A percentile compares a stretch with the other conserved stretches of the same genome.
These are phyloP conservation scores for Talinum fruticosum DNA, from an alignment of 148 eudicot species.

Conservation along the genomic window DNA sequence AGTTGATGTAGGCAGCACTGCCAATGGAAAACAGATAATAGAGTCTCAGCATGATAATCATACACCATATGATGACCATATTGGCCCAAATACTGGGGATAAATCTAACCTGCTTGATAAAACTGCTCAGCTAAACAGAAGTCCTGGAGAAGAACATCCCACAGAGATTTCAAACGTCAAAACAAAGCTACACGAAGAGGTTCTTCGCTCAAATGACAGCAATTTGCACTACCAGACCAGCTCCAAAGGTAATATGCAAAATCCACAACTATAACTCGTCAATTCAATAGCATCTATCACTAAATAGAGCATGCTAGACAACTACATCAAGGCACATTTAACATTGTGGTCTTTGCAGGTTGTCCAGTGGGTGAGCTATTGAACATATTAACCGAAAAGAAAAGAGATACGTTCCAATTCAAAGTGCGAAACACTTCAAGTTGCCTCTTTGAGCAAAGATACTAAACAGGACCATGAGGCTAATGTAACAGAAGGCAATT, in stretches of 20 bases:
- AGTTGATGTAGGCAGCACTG: background rate
- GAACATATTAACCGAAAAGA: background rate
- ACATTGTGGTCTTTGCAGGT: slow-evolving; percentile 22
- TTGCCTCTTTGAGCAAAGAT: slow-evolving; percentile 11
- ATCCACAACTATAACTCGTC: background rate
- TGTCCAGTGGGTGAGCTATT: slow-evolving; percentile 20
- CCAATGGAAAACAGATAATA: slow-evolving; percentile 2
- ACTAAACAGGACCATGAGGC: slow-evolving; percentile 18
- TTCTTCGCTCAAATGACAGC: background rate
- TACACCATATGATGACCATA: slow-evolving; percentile 2
- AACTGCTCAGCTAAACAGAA: slow-evolving; percentile 2
- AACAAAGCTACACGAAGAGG: slow-evolving; percentile 7
- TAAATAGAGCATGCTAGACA: slow-evolving; percentile 1
- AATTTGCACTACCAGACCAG: slow-evolving; percentile 23
- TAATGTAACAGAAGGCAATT: slow-evolving; percentile 14
- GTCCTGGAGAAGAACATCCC: slow-evolving; percentile 13
- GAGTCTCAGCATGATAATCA: slow-evolving; percentile 2
- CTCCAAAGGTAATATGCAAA: slow-evolving; percentile 27
- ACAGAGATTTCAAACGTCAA: slow-evolving; percentile 12
- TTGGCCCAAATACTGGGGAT: slow-evolving; percentile 14
- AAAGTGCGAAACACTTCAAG: slow-evolving; percentile 2
- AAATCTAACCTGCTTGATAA: background rate
- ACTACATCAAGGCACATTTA: background rate
- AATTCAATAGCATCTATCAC: background rate
- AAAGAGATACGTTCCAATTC: slow-evolving; percentile 15